Evolutionary conservation across 2,329 filamentous ascomycete genomes (phyloP).

Genomic region (Raffaelea albimanens): DNA sequence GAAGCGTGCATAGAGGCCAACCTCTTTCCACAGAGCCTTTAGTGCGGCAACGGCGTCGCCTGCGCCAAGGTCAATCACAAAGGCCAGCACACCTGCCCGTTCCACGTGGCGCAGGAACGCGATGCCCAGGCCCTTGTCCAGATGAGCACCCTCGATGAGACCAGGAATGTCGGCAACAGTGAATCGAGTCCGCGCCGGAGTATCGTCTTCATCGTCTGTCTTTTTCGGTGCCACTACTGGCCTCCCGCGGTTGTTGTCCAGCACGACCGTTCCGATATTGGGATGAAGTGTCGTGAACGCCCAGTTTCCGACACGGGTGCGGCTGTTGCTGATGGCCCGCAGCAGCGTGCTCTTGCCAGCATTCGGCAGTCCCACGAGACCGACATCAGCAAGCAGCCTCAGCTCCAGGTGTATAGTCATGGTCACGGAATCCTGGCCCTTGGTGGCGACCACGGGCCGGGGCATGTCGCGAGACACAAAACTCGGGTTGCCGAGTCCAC

Average conservation of each 20-base stretch:
- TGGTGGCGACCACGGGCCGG: slow-evolving; percentile 79
- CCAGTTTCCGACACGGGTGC: slow-evolving; percentile 86
- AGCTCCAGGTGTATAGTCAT: slow-evolving; percentile 81
- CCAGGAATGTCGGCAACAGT: slow-evolving; percentile 95
- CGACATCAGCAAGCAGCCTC: slow-evolving; percentile 90
- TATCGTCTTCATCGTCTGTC: slow-evolving; percentile 33
- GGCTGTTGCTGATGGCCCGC: slow-evolving; percentile 77
- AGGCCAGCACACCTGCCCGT: slow-evolving; percentile 83
- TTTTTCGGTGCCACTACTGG: slow-evolving; percentile 38
- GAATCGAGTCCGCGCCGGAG: slow-evolving; percentile 62
- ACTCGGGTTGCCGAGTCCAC: slow-evolving; percentile 87
- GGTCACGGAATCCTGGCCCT: slow-evolving; percentile 69
- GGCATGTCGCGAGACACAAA: slow-evolving; percentile 70
- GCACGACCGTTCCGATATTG: slow-evolving; percentile 83
- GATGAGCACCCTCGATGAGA: slow-evolving; percentile 82
- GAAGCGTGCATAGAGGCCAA: slow-evolving; percentile 74
- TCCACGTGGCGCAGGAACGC: slow-evolving; percentile 92
- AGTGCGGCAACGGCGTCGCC: slow-evolving; percentile 73
- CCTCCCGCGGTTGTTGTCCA: slow-evolving; percentile 77
- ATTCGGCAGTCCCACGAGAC: slow-evolving; percentile 88
- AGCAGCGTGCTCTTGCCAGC: slow-evolving; percentile 92
- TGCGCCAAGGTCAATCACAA: slow-evolving; percentile 77
- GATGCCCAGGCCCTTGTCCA: slow-evolving; percentile 83
- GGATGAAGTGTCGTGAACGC: slow-evolving; percentile 93
- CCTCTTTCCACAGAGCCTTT: slow-evolving; percentile 79